Evolutionary conservation across 1,139 yeast genomes (phyloP).

Genomic region (Yamadazyma jaroonii): DNA sequence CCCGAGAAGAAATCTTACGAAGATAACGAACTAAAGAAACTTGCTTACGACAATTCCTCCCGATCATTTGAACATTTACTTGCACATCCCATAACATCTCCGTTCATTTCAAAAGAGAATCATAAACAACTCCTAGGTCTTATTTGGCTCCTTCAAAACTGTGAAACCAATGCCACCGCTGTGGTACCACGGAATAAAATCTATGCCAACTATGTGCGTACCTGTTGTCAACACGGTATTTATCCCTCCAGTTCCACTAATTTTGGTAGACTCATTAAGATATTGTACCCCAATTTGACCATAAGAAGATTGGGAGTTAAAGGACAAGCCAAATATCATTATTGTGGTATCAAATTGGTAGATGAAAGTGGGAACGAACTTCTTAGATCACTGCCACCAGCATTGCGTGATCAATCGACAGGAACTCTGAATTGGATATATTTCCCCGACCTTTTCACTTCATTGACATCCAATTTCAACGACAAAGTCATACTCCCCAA

Average conservation of each 20-base stretch:
- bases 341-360: constrained; percentile 73
- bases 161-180: constrained; percentile 62
- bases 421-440: too few species aligned
- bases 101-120: constrained; percentile 44
- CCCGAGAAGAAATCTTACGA: constrained; percentile 14
- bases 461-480: too few species aligned
- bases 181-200: constrained; percentile 83
- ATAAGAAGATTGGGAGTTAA: constrained; percentile 86
- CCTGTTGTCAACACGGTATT: constrained; percentile 65
- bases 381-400: too few species aligned
- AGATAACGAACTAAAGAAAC: constrained; percentile 39
- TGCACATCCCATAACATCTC: constrained; percentile 23
- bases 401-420: too few species aligned
- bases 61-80: constrained; percentile 46
- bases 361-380: constrained; percentile 17
- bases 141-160: constrained; percentile 72
- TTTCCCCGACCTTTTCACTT: too few species aligned
- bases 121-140: constrained; percentile 78
- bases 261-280: constrained; percentile 78
- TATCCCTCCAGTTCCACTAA: constrained; percentile 84
- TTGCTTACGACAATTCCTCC: constrained; percentile 44
- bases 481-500: constrained; percentile 41
- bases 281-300: constrained; percentile 69
- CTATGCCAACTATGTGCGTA: constrained; percentile 73
- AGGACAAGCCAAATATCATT: constrained; percentile 88